phyloP scores from a whole-genome alignment of 2,329 filamentous ascomycete species.

The Ceratocystis eucalypticola region DNA sequence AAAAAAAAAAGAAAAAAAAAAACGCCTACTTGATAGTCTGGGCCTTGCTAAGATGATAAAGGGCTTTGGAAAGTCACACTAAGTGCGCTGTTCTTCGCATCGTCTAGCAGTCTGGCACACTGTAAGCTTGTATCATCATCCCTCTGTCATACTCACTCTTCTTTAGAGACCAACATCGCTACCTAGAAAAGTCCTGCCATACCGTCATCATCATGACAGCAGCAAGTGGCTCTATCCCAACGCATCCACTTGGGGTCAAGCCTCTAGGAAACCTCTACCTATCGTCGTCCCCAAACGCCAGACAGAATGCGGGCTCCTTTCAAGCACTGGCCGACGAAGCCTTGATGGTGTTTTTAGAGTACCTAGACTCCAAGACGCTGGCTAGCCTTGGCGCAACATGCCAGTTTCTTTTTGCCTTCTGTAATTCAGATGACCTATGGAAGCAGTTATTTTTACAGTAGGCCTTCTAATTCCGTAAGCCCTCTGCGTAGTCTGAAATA shows the following conservation, averaged over 20 bases:
- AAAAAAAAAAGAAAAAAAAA: neutral
- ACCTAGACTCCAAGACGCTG: conserved; percentile 50
- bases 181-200: neutral
- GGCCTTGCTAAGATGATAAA: neutral
- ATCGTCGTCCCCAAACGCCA: conserved; percentile 27
- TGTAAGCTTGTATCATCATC: neutral
- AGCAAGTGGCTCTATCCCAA: conserved; percentile 42
- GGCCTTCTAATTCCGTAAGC: conserved; percentile 27
- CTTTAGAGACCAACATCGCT: too few species aligned
- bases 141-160: neutral
- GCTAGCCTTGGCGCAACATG: conserved; percentile 61
- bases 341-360: conserved; percentile 61
- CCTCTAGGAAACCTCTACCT: conserved; percentile 74
- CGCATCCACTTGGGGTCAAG: conserved; percentile 72
- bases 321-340: conserved; percentile 66
- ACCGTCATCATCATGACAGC: neutral
- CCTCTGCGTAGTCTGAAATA: neutral
- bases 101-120: neutral
- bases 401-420: conserved; percentile 76
- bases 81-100: neutral
- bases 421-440: conserved; percentile 76
- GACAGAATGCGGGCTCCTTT: conserved; percentile 47
- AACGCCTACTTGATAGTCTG: neutral
- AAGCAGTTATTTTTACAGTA: conserved; percentile 73
- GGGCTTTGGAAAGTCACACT: neutral